Percentiles rank a stretch among this genome's conserved stretches.
These are phyloP conservation scores for Paspalum notatum DNA, from an alignment of 176 grass and related monocot species.

Conservation along the genomic window DNA sequence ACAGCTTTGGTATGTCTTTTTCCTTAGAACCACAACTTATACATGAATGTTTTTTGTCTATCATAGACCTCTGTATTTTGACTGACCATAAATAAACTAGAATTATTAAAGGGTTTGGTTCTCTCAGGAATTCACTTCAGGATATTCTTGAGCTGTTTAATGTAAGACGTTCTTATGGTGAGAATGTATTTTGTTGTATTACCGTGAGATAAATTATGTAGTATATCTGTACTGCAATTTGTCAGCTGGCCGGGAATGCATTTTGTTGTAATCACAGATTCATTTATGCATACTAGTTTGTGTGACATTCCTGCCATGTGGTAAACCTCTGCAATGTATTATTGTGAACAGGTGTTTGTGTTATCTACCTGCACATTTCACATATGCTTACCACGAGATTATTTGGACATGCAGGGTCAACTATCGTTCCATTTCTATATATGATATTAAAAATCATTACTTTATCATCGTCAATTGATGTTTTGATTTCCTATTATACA, in stretches of 20 bases:
- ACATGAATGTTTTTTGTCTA: not conserved
- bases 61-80: not conserved
- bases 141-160: not conserved
- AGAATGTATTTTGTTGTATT: not conserved
- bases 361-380: not conserved
- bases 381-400: not conserved
- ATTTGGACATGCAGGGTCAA: not conserved
- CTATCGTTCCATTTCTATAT: not conserved
- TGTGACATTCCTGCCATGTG: not conserved
- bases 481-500: not conserved
- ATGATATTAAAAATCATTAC: not conserved
- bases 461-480: not conserved
- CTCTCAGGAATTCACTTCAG: not conserved
- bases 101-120: not conserved
- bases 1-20: too few relatives aligned
- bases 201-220: too few relatives aligned
- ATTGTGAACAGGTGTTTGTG: not conserved
- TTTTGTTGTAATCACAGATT: not conserved
- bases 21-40: not conserved
- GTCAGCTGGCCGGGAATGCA: too few relatives aligned
- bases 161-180: not conserved
- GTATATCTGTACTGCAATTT: too few relatives aligned
- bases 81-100: not conserved
- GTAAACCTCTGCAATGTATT: not conserved
- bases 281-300: conserved; percentile 3